phyloP scores from a whole-genome alignment of 441 rosid genomes.

The Brassica hybrid region DNA sequence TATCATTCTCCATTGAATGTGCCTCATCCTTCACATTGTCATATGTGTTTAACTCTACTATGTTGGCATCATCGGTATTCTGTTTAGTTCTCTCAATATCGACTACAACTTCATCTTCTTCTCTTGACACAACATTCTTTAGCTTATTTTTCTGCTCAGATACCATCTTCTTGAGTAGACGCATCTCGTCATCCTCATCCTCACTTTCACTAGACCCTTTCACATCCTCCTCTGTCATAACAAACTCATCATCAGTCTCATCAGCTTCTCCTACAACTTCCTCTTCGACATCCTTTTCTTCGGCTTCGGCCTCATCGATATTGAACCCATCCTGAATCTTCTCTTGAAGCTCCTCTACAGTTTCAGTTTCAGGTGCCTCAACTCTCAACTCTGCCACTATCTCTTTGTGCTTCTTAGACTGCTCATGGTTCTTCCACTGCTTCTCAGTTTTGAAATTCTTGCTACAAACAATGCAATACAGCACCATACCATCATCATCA shows the following conservation, averaged over 20 bases:
- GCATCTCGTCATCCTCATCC: slow-evolving; percentile 57
- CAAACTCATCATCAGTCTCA: slow-evolving; percentile 47
- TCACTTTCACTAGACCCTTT: slow-evolving; percentile 45
- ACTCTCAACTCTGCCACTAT: slow-evolving; percentile 79
- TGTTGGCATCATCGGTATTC: neutral
- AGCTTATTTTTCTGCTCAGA: slow-evolving; percentile 57
- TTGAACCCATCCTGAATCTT: slow-evolving; percentile 53
- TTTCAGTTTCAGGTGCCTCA: slow-evolving; percentile 36
- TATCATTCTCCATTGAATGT: slow-evolving; percentile 62
- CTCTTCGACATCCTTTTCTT: slow-evolving; percentile 39
- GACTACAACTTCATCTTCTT: slow-evolving; percentile 41
- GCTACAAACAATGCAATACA: slow-evolving; percentile 86
- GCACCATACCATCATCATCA: slow-evolving; percentile 45
- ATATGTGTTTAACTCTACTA: neutral
- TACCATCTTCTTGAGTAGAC: slow-evolving; percentile 74
- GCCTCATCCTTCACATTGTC: slow-evolving; percentile 49
- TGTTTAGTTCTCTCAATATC: slow-evolving; percentile 40
- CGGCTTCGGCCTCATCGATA: slow-evolving; percentile 41
- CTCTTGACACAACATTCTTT: slow-evolving; percentile 47
- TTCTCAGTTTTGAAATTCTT: slow-evolving; percentile 94
- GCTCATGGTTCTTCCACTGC: slow-evolving; percentile 98
- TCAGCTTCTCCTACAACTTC: slow-evolving; percentile 34
- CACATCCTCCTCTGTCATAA: slow-evolving; percentile 21
- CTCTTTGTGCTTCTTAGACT: slow-evolving; percentile 97
- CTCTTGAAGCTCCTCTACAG: slow-evolving; percentile 53